A percentile compares a stretch with the other conserved stretches of the same genome.
phyloP scores from a whole-genome alignment of 148 eudicot genomes.

The Nepenthes mirabilis region DNA sequence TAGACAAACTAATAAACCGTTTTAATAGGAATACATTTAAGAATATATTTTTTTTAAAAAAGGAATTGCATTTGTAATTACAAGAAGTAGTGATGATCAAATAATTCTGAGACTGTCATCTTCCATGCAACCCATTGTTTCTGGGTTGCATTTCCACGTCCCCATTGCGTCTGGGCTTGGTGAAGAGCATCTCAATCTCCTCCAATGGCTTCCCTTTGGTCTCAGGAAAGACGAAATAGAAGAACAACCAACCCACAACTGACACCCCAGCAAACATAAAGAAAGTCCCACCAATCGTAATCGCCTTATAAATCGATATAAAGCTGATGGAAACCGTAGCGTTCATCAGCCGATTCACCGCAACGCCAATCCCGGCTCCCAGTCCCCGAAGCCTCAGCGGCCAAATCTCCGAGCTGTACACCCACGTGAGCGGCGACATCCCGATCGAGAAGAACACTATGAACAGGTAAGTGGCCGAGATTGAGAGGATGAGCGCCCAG shows the following conservation, averaged over 20 bases:
- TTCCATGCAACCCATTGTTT: no score
- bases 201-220: constrained; percentile 61
- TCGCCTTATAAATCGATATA: constrained; percentile 42
- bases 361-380: constrained; percentile 65
- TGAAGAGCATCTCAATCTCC: constrained; percentile 57
- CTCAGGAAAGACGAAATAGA: constrained; percentile 68
- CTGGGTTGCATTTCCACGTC: neutral
- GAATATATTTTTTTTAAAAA: no score
- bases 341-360: constrained; percentile 56
- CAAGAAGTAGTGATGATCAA: no score
- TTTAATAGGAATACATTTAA: no score
- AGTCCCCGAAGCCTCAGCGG: constrained; percentile 51
- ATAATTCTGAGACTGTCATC: no score
- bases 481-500: constrained; percentile 47
- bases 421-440: constrained; percentile 63
- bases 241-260: constrained; percentile 43
- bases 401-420: constrained; percentile 69
- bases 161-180: neutral
- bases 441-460: constrained; percentile 60
- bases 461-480: constrained; percentile 22
- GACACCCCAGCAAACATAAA: constrained; percentile 53
- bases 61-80: no score
- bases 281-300: constrained; percentile 74
- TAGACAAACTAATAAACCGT: no score
- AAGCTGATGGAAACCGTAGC: constrained; percentile 63